phyloP scores from a whole-genome alignment of 768 basidiomycete genomes.

The Pleurotus pulmonarius region DNA sequence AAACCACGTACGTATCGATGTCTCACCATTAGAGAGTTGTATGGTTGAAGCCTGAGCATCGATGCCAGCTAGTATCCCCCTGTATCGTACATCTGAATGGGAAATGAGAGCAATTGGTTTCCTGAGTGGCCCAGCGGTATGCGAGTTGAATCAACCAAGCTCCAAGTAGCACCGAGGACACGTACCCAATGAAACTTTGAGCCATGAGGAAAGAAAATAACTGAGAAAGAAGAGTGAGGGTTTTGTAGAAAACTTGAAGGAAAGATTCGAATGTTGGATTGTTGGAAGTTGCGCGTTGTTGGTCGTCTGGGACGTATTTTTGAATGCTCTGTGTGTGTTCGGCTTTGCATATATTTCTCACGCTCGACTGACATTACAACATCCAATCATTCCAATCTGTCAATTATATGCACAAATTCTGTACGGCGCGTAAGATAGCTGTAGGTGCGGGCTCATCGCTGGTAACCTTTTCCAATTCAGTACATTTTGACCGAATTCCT shows the following conservation, averaged over 20 bases:
- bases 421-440: too few relatives aligned
- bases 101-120: constrained; percentile 90
- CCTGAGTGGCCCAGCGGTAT: constrained; percentile 29
- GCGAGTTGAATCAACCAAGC: too few relatives aligned
- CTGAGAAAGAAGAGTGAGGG: not conserved
- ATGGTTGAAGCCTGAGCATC: constrained; percentile 85
- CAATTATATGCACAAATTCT: too few relatives aligned
- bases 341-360: constrained; percentile 5
- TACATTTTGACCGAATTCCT: too few relatives aligned
- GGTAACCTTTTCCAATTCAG: too few relatives aligned
- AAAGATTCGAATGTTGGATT: not conserved
- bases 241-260: not conserved
- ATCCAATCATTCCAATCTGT: too few relatives aligned
- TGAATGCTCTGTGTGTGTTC: not conserved
- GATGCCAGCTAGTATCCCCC: constrained; percentile 83
- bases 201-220: constrained; percentile 43
- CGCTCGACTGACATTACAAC: not conserved
- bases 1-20: constrained; percentile 2
- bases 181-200: constrained; percentile 73
- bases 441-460: too few relatives aligned
- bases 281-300: constrained; percentile 1
- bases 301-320: not conserved
- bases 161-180: not conserved
- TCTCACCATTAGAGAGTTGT: constrained; percentile 78
- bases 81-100: constrained; percentile 87